Evolutionary conservation across 441 rosid genomes (phyloP).

Genomic region (Erysimum cheiri): DNA sequence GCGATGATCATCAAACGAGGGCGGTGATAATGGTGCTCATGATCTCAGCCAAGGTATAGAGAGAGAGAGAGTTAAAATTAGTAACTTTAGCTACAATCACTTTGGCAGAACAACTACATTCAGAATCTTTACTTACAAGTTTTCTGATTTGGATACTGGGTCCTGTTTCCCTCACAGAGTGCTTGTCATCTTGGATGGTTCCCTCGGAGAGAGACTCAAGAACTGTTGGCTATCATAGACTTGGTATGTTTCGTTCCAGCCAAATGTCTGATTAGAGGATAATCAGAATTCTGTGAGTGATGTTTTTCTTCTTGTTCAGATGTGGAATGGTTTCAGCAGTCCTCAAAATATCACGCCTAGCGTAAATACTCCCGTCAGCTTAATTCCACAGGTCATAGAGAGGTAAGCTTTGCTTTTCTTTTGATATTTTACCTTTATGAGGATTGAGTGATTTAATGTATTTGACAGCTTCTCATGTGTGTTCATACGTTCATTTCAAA

Average conservation of each 20-base stretch:
- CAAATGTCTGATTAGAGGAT: constrained; percentile 1
- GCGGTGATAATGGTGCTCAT: constrained; percentile 77
- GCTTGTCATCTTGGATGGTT: constrained; percentile 92
- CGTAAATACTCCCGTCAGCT: constrained; percentile 41
- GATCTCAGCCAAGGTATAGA: constrained; percentile 83
- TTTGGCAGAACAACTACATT: not conserved
- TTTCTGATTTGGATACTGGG: not conserved
- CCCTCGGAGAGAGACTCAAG: constrained; percentile 59
- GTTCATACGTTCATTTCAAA: constrained; percentile 22
- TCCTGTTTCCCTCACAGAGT: constrained; percentile 54
- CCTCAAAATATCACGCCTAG: constrained; percentile 44
- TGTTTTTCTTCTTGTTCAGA: constrained; percentile 52
- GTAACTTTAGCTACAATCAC: constrained; percentile 15
- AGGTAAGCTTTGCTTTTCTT: constrained; percentile 51
- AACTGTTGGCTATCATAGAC: constrained; percentile 57
- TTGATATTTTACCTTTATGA: not conserved
- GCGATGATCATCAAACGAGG: constrained; percentile 41
- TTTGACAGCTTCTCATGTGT: constrained; percentile 5
- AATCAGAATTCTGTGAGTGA: constrained; percentile 27
- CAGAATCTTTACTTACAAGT: not conserved
- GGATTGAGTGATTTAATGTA: constrained; percentile 1
- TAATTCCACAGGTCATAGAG: constrained; percentile 53
- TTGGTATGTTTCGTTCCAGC: constrained; percentile 57
- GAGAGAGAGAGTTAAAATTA: constrained; percentile 19
- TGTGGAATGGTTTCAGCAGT: constrained; percentile 61